Evolutionary conservation across 2,329 filamentous ascomycete genomes (phyloP).

Genomic region (Penicillium brevicompactum): DNA sequence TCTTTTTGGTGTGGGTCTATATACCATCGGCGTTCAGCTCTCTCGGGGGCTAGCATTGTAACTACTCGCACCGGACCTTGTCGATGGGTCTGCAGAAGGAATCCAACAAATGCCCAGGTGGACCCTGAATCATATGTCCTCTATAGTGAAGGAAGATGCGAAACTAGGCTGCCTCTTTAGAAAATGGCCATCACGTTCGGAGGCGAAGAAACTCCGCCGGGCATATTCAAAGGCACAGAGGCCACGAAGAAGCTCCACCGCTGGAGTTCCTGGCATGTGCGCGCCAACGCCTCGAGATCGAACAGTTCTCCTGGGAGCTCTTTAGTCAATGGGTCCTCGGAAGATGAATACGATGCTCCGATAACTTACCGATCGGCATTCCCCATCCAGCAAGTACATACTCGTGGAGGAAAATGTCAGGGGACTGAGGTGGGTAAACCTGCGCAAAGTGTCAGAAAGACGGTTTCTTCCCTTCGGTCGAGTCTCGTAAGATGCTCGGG

Average conservation of each 20-base stretch:
- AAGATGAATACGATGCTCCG: not conserved
- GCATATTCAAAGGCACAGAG: constrained; percentile 53
- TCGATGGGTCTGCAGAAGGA: not conserved
- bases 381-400: constrained; percentile 56
- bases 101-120: no score
- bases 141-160: no score
- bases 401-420: constrained; percentile 48
- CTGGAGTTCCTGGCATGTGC: constrained; percentile 37
- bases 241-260: constrained; percentile 56
- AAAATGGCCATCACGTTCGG: constrained; percentile 51
- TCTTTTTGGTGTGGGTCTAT: not conserved
- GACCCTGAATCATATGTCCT: no score
- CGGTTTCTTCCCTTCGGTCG: not conserved
- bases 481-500: not conserved
- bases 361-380: constrained; percentile 48
- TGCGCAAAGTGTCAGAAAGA: constrained; percentile 15
- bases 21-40: no score
- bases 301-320: constrained; percentile 46
- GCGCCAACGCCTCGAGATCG: constrained; percentile 47
- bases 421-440: constrained; percentile 46
- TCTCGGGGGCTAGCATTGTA: no score
- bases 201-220: constrained; percentile 50
- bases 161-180: constrained; percentile 20
- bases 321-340: constrained; percentile 3
- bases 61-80: not conserved